A percentile compares a stretch with the other conserved stretches of the same genome.
These are phyloP conservation scores for Diaporthe sp. DNA, from an alignment of 2,329 filamentous ascomycete species.

Conservation along the genomic window DNA sequence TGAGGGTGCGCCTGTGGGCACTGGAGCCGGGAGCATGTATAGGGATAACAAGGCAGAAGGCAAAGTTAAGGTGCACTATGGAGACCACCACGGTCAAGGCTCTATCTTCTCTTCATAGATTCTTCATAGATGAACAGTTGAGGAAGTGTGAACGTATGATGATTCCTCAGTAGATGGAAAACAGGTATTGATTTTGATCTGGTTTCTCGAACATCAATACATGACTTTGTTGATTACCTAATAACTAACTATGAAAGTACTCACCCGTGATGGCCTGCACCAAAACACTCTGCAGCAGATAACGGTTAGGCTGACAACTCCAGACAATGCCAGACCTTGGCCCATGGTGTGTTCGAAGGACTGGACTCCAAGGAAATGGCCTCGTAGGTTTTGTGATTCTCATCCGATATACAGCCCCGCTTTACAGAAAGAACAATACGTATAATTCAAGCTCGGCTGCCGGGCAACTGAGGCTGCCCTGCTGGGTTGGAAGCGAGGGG, in stretches of 20 bases:
- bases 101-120: neutral
- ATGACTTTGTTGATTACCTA: too few species aligned
- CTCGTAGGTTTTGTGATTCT: neutral
- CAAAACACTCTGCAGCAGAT: neutral
- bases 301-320: too few species aligned
- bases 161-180: neutral
- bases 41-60: neutral
- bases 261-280: neutral
- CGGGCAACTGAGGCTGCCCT: neutral
- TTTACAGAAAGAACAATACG: neutral
- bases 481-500: neutral
- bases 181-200: too few species aligned
- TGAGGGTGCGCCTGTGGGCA: neutral
- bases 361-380: neutral
- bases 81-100: neutral
- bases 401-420: neutral
- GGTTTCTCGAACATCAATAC: neutral
- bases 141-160: neutral
- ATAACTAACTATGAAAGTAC: neutral
- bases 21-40: neutral
- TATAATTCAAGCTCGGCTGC: neutral
- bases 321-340: neutral
- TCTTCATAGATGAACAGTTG: neutral
- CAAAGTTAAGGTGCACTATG: neutral
- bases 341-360: neutral